phyloP scores from a whole-genome alignment of 2,329 filamentous ascomycete species.

The Phoma sp. region DNA sequence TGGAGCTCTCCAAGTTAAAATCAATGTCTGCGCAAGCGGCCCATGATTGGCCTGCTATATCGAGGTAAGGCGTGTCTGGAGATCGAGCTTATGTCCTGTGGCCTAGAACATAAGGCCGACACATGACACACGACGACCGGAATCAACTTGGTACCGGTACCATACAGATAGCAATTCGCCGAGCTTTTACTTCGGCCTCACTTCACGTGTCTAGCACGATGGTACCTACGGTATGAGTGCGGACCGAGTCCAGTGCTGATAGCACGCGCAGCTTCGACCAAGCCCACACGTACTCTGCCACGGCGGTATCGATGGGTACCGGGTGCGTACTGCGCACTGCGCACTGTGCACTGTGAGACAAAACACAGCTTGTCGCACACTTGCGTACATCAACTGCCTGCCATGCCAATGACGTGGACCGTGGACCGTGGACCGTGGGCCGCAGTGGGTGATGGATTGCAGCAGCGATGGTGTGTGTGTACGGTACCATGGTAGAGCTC shows the following conservation, averaged over 20 bases:
- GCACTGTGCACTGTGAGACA: neutral
- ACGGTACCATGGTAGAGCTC: constrained; percentile 8
- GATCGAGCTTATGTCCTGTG: constrained; percentile 5
- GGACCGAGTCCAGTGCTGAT: constrained; percentile 1
- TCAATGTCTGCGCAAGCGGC: neutral
- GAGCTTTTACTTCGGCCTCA: constrained; percentile 8
- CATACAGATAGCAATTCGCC: constrained; percentile 1
- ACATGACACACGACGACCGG: constrained; percentile 15
- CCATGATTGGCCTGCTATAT: constrained; percentile 1
- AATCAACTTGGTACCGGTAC: constrained; percentile 3
- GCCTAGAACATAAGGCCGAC: constrained; percentile 13
- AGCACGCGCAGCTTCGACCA: constrained; percentile 4
- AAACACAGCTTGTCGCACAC: neutral
- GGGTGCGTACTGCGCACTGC: neutral
- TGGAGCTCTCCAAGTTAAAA: constrained; percentile 2
- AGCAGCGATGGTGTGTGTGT: neutral
- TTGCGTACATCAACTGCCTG: neutral
- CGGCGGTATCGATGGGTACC: neutral
- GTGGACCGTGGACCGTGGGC: neutral
- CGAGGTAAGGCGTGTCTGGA: constrained; percentile 3
- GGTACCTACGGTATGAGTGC: neutral
- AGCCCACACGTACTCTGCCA: neutral
- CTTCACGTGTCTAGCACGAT: constrained; percentile 1
- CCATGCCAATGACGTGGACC: neutral
- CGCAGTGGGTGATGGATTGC: neutral